Evolutionary conservation across 169 alveolate genomes (phyloP), one percentile per base, ranked within the genome.

Genomic region (Perkinsus chesapeaki): DNA sequence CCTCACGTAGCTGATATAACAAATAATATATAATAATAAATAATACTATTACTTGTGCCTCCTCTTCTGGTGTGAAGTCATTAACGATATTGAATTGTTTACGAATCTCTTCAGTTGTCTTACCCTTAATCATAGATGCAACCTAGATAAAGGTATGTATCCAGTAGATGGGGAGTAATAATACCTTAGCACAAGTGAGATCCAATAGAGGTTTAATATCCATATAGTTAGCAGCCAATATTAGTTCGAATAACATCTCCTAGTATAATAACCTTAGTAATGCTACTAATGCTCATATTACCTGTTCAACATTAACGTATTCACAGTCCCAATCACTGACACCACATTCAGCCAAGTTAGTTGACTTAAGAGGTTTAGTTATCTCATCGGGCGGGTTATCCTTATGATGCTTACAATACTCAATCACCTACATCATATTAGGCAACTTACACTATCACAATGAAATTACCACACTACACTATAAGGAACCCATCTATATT

Each of bases 61-160:
- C 99, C 95, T 98, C 99, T 92, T 98, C 99, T 12, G 99, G 99
- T 23, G 99, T 98, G 94, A 98, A 97, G 94, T 98, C 99, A 95
- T 98, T 98, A 96, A 97, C 98, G 73, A 98, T 98, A 93, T 97
- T 97, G 95, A 98, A 98, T 73, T 96, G 96, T 93, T 97, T 97
- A 93, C 99, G 97, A 92, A 98, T 98, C 93, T 98, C 99, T 93
- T 98, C 99, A 12, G 99, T 97, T 16, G 97, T 97, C 95, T 97
- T 97, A 73, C 99, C 82, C 73, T 97, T 98, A 94, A 98, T 97
- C 96, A 96, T 96, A 36, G 98, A 96, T 38, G 99, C 99, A 7
- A 98, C 98, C 82, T 60, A 9, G 72, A 47, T 19, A 47, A 47
- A 9, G 72, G 19, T 47, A 47, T 47, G 19, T 9, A 47, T 19